phyloP scores from a whole-genome alignment of 768 basidiomycete species.

The Tephrocybe sp. region DNA sequence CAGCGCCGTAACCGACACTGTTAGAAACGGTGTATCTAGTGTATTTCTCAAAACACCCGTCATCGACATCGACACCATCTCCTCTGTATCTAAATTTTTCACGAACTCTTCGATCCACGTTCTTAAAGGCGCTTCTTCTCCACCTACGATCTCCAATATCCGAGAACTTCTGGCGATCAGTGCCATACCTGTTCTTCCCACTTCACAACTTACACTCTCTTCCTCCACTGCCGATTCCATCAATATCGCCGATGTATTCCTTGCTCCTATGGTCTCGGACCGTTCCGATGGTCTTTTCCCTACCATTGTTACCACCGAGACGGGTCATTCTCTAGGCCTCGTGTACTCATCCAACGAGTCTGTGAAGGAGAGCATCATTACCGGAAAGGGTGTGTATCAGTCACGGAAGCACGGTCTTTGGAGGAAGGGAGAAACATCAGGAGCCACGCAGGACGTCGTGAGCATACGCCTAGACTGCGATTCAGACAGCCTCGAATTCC shows the following conservation, averaged over 20 bases:
- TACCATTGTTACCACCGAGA: conserved; percentile 83
- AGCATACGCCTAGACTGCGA: conserved; percentile 90
- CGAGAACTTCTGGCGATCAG: conserved; percentile 55
- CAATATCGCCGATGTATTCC: conserved; percentile 82
- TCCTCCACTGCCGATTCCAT: conserved; percentile 54
- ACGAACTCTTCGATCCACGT: conserved; percentile 61
- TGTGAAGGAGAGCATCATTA: conserved; percentile 79
- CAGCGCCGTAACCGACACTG: conserved; percentile 71
- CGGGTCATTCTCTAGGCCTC: conserved; percentile 79
- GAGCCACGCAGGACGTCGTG: conserved; percentile 86
- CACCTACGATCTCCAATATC: conserved; percentile 59
- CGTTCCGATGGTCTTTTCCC: conserved; percentile 91
- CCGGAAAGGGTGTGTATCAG: conserved; percentile 93
- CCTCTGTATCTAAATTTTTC: conserved; percentile 77
- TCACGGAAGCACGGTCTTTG: conserved; percentile 95
- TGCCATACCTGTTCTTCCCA: conserved; percentile 69
- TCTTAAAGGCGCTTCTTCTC: conserved; percentile 41
- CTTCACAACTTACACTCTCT: conserved; percentile 61
- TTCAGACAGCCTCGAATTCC: conserved; percentile 87
- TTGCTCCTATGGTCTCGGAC: conserved; percentile 80
- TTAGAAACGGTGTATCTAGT: conserved; percentile 72
- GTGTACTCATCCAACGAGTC: conserved; percentile 94
- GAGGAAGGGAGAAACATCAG: conserved; percentile 96
- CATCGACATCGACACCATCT: conserved; percentile 72
- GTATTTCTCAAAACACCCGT: conserved; percentile 75